Base-by-base conservation (phyloP, 768 basidiomycete species). In the Erythrobasidium yunnanense region DNA sequence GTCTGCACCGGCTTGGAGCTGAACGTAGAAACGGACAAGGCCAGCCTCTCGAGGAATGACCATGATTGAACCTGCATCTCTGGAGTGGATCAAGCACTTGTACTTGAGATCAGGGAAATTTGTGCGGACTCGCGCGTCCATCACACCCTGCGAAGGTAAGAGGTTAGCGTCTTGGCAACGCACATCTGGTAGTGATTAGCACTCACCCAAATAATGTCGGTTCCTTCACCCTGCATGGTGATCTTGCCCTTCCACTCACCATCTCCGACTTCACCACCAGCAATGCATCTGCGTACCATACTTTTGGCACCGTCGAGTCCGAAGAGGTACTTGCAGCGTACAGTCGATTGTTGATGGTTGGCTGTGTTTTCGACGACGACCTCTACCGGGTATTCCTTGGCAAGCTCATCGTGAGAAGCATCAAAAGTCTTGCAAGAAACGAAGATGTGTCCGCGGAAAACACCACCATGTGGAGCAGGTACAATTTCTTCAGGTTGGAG, bases 141-240 rank as follows among this genome's bases (percentile, higher is more conserved):
- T 66, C 1, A 38, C 42, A 34, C 45, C 34, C 29, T 55, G 46
- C 27, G 30, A 27, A 13, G 8, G 25, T 23, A 22, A 30, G 45
- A 38, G 27, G 38, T 42, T 11, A 56, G 29, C 67, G 20, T 34
- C 18, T 2, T 6, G 22, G 74, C 87, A 87, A 17, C 88, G 76
- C 11, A 88, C 87, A 3, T 13, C 20, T 55, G 13, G 15, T 87
- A 2, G 22, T 35, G 47, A 38, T 13, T 5, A 8, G 7, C 18
- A 63, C 60, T 63, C 47, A 63, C 88, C 88, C 88, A 91, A 30
- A 90, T 80, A 68, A 83, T 86, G 58, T 81, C 79, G 13, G 75
- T 80, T 65, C 87, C 85, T 74, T 89, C 87, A 11, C 88, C 88
- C 66, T 87, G 83, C 86, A 89, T 86, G 1, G 75, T 72, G 51